Percentiles rank a stretch among this genome's conserved stretches.
These are phyloP conservation scores for Calocera cornea DNA, from an alignment of 768 basidiomycete species.

Conservation along the genomic window DNA sequence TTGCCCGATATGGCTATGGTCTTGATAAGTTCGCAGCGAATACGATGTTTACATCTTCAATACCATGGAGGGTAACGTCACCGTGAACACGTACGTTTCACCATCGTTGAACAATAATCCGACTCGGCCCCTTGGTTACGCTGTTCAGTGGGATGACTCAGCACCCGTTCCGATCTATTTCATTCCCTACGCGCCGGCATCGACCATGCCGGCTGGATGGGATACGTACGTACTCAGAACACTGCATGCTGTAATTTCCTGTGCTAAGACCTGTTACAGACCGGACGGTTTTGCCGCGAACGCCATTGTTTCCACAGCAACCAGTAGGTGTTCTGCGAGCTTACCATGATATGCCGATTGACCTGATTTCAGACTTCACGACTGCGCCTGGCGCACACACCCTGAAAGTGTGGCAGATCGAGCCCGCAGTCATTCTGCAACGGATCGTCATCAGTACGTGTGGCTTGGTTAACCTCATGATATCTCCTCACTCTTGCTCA, in stretches of 20 bases:
- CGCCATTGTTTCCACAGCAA: slow-evolving; percentile 32
- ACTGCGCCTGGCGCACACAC: slow-evolving; percentile 41
- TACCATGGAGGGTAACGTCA: slow-evolving; percentile 35
- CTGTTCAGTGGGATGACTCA: slow-evolving; percentile 38
- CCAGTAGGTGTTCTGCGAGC: slow-evolving; percentile 31
- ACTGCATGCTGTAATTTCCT: too few relatives aligned
- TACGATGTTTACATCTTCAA: slow-evolving; percentile 57
- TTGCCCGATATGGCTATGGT: too few relatives aligned
- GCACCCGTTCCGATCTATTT: slow-evolving; percentile 33
- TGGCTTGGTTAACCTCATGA: too few relatives aligned
- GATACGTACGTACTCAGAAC: neutral
- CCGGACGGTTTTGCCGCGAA: slow-evolving; percentile 46
- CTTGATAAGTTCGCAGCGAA: slow-evolving; percentile 27
- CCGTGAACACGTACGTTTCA: slow-evolving; percentile 36
- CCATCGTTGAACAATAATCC: slow-evolving; percentile 35
- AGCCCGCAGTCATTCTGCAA: slow-evolving; percentile 46
- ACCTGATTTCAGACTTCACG: neutral
- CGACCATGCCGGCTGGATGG: neutral
- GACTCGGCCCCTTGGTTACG: slow-evolving; percentile 35
- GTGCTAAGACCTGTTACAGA: too few relatives aligned
- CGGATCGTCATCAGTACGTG: slow-evolving; percentile 44
- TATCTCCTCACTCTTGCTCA: slow-evolving; percentile 18
- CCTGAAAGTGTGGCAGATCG: slow-evolving; percentile 46
- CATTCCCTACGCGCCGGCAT: neutral
- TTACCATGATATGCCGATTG: too few relatives aligned